These are phyloP conservation scores for Penicillium sp. DNA, from an alignment of 2,329 filamentous ascomycete genomes.

Conservation along the genomic window DNA sequence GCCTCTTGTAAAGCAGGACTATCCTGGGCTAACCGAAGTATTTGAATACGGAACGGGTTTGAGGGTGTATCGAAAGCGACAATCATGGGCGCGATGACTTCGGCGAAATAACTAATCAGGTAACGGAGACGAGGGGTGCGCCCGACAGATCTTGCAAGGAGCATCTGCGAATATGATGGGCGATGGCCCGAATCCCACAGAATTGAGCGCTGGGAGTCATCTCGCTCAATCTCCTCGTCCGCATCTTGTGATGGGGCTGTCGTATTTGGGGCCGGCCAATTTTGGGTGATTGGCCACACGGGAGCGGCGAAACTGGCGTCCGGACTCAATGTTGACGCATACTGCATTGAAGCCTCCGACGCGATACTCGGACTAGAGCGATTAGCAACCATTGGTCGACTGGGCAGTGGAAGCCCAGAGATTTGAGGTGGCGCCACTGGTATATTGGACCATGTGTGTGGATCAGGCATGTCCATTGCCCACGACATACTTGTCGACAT, in stretches of 20 bases:
- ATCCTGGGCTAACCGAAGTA: constrained; percentile 73
- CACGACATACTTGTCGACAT: constrained; percentile 20
- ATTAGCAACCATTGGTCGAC: constrained; percentile 13
- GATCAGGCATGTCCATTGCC: constrained; percentile 26
- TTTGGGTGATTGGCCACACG: constrained; percentile 15
- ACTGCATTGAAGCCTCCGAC: constrained; percentile 18
- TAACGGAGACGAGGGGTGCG: constrained; percentile 78
- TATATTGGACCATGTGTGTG: constrained; percentile 22
- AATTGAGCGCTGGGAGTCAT: constrained; percentile 13
- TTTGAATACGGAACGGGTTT: constrained; percentile 84
- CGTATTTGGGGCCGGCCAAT: constrained; percentile 7
- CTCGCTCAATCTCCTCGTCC: constrained; percentile 23
- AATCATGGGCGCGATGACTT: constrained; percentile 87
- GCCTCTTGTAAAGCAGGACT: constrained; percentile 89
- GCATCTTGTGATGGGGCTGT: constrained; percentile 17
- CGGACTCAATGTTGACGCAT: constrained; percentile 17
- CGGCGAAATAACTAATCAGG: constrained; percentile 91
- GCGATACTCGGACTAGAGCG: constrained; percentile 14
- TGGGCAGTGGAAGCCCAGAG: constrained; percentile 23
- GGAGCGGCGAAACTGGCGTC: constrained; percentile 13
- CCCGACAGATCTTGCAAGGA: constrained; percentile 52
- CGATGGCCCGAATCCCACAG: constrained; percentile 26
- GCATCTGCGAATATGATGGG: constrained; percentile 39
- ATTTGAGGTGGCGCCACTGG: constrained; percentile 20
- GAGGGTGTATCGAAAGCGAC: constrained; percentile 84